Evolutionary conservation across 805 yeast species (phyloP).

Genomic region (Limtongozyma cylindracea): DNA sequence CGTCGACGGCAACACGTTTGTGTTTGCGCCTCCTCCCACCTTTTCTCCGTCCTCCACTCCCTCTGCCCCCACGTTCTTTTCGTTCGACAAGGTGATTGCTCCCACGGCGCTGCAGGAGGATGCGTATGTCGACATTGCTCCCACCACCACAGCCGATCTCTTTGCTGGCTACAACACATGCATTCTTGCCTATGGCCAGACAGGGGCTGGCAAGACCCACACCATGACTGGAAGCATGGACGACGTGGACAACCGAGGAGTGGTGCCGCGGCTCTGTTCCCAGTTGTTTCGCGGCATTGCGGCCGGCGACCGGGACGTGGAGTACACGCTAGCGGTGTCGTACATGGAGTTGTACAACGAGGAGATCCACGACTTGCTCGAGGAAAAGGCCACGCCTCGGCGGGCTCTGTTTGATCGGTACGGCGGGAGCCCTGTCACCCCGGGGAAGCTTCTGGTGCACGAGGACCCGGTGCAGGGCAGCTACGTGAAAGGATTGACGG

Average conservation of each 20-base stretch:
- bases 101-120: too few species aligned
- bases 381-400: conserved; percentile 4
- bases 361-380: conserved; percentile 41
- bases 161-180: conserved; percentile 60
- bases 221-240: conserved; percentile 45
- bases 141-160: conserved; percentile 41
- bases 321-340: conserved; percentile 42
- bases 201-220: conserved; percentile 54
- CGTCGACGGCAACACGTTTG: too few species aligned
- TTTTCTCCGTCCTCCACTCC: too few species aligned
- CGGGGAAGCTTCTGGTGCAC: conserved; percentile 19
- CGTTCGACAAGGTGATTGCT: too few species aligned
- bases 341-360: conserved; percentile 72
- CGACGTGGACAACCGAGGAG: conserved; percentile 24
- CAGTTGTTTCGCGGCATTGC: too few species aligned
- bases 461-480: conserved; percentile 42
- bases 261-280: conserved; percentile 66
- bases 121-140: too few species aligned
- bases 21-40: too few species aligned
- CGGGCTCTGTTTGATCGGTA: too few species aligned
- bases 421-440: too few species aligned
- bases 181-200: conserved; percentile 57
- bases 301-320: conserved; percentile 21
- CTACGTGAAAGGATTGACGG: conserved; percentile 37
- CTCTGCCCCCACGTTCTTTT: too few species aligned